Evolutionary conservation across 768 basidiomycete species (phyloP), one percentile per base, ranked within the genome.

Genomic region (Mycena latifolia): DNA sequence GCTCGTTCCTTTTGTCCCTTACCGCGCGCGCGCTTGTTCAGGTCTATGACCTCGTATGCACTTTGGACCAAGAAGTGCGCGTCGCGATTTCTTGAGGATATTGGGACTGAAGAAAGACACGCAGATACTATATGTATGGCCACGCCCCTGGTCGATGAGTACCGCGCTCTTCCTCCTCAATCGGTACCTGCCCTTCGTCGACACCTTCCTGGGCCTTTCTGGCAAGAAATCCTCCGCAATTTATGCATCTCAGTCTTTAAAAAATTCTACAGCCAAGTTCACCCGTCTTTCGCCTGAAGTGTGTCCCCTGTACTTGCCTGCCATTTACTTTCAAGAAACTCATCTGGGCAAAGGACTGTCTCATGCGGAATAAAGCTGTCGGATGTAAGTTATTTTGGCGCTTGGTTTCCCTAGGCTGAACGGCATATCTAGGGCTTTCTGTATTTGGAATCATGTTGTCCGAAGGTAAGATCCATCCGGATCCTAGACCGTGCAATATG

Each of bases 381-480:
- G 54, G 35, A 51, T 63, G 68, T 68, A 39, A 18, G 59, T 62
- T 22, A 39, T 24, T 5, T 24, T 48, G 35, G n/a, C 47, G 50
- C 37, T 31, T 29, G n/a, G 22, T n/a, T 8, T 27, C 27, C 29
- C 39, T 75, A 70, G 64, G 50, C 77, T 78, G 33, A 61, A 61
- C 71, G 48, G 61, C 45, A 18, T 31, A 22, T 39, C 3, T 43
- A 77, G 76, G 75, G 74, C 72, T 82, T 29, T 80, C 81, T 27
- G 75, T 78, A 22, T 25, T 76, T 14, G 82, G 82, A 24, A 76
- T 80, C 14, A 61, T 81, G 28, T 60, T 80, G 6, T 80, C 80
- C 1, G 81, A 83, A 76, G 69, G 80, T 80, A 22, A 7, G 54
- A 18, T 33, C 27, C 22, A 28, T 43, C 15, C n/a, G n/a, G n/a